Base-by-base conservation (phyloP, 805 yeast genomes). In the Tetrapisispora pingtungensis region DNA sequence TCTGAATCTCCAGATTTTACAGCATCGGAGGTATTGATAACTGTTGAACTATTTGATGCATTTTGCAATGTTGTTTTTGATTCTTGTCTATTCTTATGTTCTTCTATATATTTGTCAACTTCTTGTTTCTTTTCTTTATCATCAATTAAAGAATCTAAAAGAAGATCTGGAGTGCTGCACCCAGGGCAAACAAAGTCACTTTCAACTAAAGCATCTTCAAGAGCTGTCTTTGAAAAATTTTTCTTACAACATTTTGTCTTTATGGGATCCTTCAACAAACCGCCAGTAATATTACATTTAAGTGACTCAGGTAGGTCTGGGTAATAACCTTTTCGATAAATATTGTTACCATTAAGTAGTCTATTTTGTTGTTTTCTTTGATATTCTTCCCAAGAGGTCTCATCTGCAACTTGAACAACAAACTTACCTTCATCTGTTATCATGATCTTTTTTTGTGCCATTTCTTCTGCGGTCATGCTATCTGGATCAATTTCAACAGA, bases 351-450 rank as follows among this genome's bases (percentile, higher is more conserved):
- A 46, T 61, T 52, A 47, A 64, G 51, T 32, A 54, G 43, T 18
- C 62, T 45, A 24, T 57, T 54, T 44, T 62, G 61, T 55, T 65
- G 70, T 59, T 80, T 81, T 50, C 84, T 79, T 59, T 88, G 96
- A 58, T 78, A 89, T 40, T 74, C 78, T 44, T 80, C 79, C 98
- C 98, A 90, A 0, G 96, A 82, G 56, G 80, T 81, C 35, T 79
- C 76, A 66, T 93, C 98, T 0, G 97, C 97, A 48, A 89, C 79
- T n/a, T 95, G 96, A 40, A 87, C 83, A 4, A 93, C 98, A 61
- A 84, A 93, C 56, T 89, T 85, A 41, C 99, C 99, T 31, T 87
- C 93, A 42, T 89, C 97, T 28, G 88, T 88, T 53, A 93, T 78
- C 83, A 93, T 78, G 46, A 82, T 83, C 35, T 78, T 76, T 48